phyloP scores from a whole-genome alignment of 306 rosid genomes.

The Glycine soja region DNA sequence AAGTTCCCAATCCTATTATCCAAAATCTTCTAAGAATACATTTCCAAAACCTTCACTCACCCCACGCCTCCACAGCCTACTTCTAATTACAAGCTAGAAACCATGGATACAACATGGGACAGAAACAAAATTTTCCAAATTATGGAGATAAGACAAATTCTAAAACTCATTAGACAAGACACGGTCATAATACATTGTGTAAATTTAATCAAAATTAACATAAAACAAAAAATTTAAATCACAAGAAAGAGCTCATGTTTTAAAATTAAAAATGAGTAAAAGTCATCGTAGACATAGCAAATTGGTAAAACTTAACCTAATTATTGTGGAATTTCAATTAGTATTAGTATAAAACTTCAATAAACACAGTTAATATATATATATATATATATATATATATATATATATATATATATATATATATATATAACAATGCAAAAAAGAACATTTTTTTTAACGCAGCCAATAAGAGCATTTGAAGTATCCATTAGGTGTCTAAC shows the following conservation, averaged over 20 bases:
- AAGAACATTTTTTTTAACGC: neutral
- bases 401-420: too few species aligned
- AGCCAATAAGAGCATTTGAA: neutral
- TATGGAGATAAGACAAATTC: neutral
- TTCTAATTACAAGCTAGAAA: neutral
- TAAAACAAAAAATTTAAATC: neutral
- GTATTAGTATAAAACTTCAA: neutral
- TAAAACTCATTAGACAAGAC: neutral
- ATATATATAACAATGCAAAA: neutral
- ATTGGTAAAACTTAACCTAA: neutral
- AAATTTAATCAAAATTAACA: constrained; percentile 1
- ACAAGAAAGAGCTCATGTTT: too few species aligned
- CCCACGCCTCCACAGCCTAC: constrained; percentile 9
- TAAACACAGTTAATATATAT: neutral
- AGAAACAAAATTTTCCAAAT: neutral
- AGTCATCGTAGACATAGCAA: too few species aligned
- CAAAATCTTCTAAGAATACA: neutral
- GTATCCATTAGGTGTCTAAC: too few species aligned
- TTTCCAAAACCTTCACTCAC: neutral
- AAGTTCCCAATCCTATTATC: constrained; percentile 16
- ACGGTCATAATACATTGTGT: neutral
- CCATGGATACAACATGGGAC: neutral
- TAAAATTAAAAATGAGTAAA: too few species aligned
- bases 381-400: too few species aligned
- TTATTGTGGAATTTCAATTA: neutral